A percentile compares a stretch with the other conserved stretches of the same genome.
Evolutionary conservation across 495 filamentous ascomycete genomes (phyloP).

Genomic region (Neurospora tetrasperma): DNA sequence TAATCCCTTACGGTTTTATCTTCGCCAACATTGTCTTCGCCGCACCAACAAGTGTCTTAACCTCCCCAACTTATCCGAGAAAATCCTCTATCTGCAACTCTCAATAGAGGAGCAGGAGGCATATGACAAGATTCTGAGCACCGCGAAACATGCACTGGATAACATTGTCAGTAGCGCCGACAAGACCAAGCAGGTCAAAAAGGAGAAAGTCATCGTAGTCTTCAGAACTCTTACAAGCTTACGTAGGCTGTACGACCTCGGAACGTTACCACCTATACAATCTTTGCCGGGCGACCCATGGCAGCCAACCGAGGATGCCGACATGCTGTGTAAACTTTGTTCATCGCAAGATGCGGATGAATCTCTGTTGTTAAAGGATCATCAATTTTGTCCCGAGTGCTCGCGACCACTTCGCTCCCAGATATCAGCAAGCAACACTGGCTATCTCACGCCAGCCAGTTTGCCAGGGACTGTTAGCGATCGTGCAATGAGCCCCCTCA

Average conservation of each 20-base stretch:
- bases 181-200: background rate
- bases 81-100: background rate
- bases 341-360: background rate
- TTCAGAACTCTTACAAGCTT: background rate
- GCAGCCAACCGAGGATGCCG: background rate
- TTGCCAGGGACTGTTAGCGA: background rate
- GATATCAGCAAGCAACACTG: background rate
- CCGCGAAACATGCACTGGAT: background rate
- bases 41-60: background rate
- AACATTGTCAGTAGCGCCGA: background rate
- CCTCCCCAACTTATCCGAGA: background rate
- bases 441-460: background rate
- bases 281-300: background rate
- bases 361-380: background rate
- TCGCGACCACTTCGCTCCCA: background rate
- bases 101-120: background rate
- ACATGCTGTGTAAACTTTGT: background rate
- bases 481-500: background rate
- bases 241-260: slow-evolving; percentile 5
- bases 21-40: background rate
- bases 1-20: background rate
- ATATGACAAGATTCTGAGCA: background rate
- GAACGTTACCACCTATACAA: background rate
- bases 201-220: background rate
- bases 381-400: background rate